Evolutionary conservation across 345 rosid genomes (phyloP).

Genomic region (Eucalyptus cloeziana): DNA sequence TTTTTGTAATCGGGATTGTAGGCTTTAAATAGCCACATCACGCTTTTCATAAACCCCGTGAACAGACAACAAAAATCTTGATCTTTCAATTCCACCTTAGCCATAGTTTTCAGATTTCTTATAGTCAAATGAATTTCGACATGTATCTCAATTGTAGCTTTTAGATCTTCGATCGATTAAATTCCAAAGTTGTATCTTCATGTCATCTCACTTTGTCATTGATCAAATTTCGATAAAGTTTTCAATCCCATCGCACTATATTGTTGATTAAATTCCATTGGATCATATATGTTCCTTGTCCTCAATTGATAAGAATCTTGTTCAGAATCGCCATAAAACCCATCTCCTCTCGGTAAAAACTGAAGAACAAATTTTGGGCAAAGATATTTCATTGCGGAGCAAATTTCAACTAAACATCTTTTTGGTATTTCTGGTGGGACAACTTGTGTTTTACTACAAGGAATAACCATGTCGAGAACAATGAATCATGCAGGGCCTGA

Average conservation of each 20-base stretch:
- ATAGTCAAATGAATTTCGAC: neutral
- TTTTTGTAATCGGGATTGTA: neutral
- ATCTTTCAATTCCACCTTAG: neutral
- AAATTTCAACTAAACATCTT: neutral
- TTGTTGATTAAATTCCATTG: neutral
- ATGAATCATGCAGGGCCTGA: neutral
- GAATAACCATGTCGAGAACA: neutral
- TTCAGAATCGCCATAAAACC: rapidly evolving
- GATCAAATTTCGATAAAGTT: too few species aligned
- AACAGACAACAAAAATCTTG: neutral
- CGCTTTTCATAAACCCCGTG: rapidly evolving
- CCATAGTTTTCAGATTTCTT: too few species aligned
- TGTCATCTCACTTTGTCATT: neutral
- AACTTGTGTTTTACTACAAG: neutral
- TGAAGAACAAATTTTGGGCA: neutral
- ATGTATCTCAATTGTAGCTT: too few species aligned
- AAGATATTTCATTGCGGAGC: neutral
- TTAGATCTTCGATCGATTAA: neutral
- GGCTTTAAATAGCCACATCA: neutral
- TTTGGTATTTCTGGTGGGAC: neutral
- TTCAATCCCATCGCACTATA: neutral
- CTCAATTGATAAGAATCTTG: neutral
- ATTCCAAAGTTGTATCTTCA: too few species aligned
- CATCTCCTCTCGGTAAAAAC: neutral
- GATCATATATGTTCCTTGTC: neutral